A percentile compares a stretch with the other conserved stretches of the same genome.
Evolutionary conservation across 345 rosid genomes (phyloP).

Genomic region (Crucihimalaya himalaica): DNA sequence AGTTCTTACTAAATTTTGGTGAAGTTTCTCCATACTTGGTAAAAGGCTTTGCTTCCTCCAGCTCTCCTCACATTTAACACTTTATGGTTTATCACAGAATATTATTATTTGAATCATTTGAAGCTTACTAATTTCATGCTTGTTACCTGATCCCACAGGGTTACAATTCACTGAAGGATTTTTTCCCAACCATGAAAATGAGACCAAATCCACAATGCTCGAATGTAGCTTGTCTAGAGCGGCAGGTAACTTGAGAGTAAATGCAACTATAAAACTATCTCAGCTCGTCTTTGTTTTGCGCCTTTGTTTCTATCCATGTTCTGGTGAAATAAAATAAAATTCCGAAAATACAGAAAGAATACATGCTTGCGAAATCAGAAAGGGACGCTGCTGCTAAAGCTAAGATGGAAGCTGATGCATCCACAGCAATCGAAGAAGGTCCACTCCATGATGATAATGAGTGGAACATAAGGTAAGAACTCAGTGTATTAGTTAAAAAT

Average conservation of each 20-base stretch:
- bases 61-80: conserved; percentile 6
- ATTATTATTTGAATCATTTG: conserved; percentile 5
- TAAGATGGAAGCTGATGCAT: conserved; percentile 73
- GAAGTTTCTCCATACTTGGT: conserved; percentile 89
- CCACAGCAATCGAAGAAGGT: conserved; percentile 42
- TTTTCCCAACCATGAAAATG: conserved; percentile 95
- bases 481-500: conserved; percentile 2
- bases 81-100: not conserved
- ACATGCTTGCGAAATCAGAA: conserved; percentile 68
- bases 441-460: conserved; percentile 88
- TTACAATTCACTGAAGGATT: conserved; percentile 92
- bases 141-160: conserved; percentile 60
- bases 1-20: conserved; percentile 82
- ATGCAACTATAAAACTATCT: not conserved
- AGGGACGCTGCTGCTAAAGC: conserved; percentile 94
- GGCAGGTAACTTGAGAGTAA: conserved; percentile 65
- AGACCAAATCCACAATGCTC: conserved; percentile 95
- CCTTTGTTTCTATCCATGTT: conserved; percentile 7
- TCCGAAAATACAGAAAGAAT: conserved; percentile 64
- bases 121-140: not conserved
- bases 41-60: conserved; percentile 34
- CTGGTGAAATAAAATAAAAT: conserved; percentile 5
- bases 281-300: conserved; percentile 7
- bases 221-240: conserved; percentile 82
- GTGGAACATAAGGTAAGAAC: conserved; percentile 85